phyloP scores from a whole-genome alignment of 2,329 filamentous ascomycete genomes.

The Xylaria sp. region DNA sequence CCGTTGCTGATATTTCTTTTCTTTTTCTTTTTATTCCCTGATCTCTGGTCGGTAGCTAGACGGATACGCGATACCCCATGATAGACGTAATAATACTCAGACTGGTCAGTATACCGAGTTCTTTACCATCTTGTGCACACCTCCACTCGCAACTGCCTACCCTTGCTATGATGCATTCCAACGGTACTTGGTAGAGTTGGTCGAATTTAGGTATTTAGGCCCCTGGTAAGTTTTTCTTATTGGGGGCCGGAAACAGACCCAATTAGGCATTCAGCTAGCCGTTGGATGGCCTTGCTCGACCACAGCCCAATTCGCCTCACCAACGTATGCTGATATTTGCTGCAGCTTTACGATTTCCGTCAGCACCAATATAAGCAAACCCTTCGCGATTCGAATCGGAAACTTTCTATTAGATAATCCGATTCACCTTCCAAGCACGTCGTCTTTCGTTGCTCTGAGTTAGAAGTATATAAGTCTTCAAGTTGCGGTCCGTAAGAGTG shows the following conservation, averaged over 20 bases:
- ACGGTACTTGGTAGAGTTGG: slow-evolving; percentile 9
- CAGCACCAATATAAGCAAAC: slow-evolving; percentile 20
- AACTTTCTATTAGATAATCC: slow-evolving; percentile 20
- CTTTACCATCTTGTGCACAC: slow-evolving; percentile 4
- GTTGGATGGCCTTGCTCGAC: background rate
- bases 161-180: slow-evolving; percentile 14
- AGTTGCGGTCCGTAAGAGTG: slow-evolving; percentile 18
- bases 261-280: background rate
- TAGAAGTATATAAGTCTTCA: slow-evolving; percentile 30
- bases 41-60: slow-evolving; percentile 47
- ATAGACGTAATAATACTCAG: slow-evolving; percentile 50
- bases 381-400: slow-evolving; percentile 17
- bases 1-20: slow-evolving; percentile 40
- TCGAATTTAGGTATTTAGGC: slow-evolving; percentile 13
- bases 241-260: slow-evolving; percentile 15
- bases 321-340: slow-evolving; percentile 8
- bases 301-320: background rate
- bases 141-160: background rate
- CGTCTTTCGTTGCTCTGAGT: slow-evolving; percentile 8
- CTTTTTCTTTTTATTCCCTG: slow-evolving; percentile 42
- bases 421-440: slow-evolving; percentile 1
- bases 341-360: slow-evolving; percentile 30
- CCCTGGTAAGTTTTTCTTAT: slow-evolving; percentile 1
- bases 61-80: slow-evolving; percentile 51
- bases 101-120: slow-evolving; percentile 47